Base-by-base conservation (phyloP, 2,329 filamentous ascomycete species). In the Colletotrichum graminicola region DNA sequence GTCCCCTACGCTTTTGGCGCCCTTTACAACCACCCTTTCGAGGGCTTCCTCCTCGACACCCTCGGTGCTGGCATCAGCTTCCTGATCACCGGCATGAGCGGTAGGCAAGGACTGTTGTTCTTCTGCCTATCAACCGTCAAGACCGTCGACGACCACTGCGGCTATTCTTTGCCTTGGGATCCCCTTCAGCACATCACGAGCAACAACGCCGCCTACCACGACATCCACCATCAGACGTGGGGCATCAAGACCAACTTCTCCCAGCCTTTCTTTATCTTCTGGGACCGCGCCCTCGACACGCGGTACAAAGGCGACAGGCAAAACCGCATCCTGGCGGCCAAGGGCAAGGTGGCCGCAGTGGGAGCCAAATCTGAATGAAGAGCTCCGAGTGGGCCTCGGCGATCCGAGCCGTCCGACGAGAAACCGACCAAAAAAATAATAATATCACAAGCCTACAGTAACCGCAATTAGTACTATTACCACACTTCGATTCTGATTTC, bases 221-320 rank as follows among this genome's bases (percentile, higher is more conserved):
- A 99, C 79, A 95, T 99, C 71, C 96, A 99, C 82, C 96, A 99
- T 83, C 96, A 99, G 83, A 97, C 93, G 82, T 98, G 95, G 95
- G 96, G 96, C 68, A 97, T 99, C 87, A 99, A 98, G 88, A 93
- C 92, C 74, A 97, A 97, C 83, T 97, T 94, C 81, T 92, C 91
- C 6, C 94, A 97, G 82, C 94, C 94, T 3, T 97, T 95, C 84
- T 98, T 98, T 83, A 98, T 93, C 59, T 94, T 98, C 83, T 98
- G 96, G 94, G 96, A 99, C 80, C 87, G 89, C 57, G 78, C 94
- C 36, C 85, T 97, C 29, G 91, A 91, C 62, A 99, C 96, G 32
- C 92, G 90, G 81, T 98, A 94, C 91, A 90, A 88, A 71, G 94
- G 93, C 61, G 90, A 86, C 69, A 84, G 85, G 21, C 57, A 63